Percentiles rank a stretch among this genome's conserved stretches.
These are phyloP conservation scores for Dryadomyces quercivorus DNA, from an alignment of 2,329 filamentous ascomycete species.

Conservation along the genomic window DNA sequence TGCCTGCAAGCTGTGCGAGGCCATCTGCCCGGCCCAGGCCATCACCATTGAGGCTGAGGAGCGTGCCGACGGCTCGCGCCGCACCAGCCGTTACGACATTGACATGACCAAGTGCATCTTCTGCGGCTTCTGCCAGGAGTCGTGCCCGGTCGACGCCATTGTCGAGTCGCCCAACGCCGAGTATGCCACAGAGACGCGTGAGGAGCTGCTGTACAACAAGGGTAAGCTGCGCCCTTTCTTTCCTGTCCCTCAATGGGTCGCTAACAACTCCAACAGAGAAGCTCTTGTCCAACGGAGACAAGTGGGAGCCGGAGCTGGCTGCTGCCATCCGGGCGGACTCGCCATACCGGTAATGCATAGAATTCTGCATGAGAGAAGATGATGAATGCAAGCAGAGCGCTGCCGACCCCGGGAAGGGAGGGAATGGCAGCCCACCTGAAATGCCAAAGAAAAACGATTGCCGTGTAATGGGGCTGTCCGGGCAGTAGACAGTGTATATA, in stretches of 20 bases:
- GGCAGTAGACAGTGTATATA: not conserved
- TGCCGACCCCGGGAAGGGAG: not conserved
- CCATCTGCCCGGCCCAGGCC: slow-evolving; percentile 92
- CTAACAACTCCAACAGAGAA: slow-evolving; percentile 44
- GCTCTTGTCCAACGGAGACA: slow-evolving; percentile 77
- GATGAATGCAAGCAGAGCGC: too few species aligned
- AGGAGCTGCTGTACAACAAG: slow-evolving; percentile 97
- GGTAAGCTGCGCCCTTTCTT: slow-evolving; percentile 23
- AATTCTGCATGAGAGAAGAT: too few species aligned
- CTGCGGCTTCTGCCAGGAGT: slow-evolving; percentile 98
- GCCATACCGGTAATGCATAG: slow-evolving; percentile 61
- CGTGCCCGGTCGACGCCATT: slow-evolving; percentile 92
- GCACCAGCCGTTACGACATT: slow-evolving; percentile 96
- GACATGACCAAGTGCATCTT: slow-evolving; percentile 99
- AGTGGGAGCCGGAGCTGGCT: slow-evolving; percentile 96
- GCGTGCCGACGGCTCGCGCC: slow-evolving; percentile 85
- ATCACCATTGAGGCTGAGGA: slow-evolving; percentile 99
- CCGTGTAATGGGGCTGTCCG: not conserved
- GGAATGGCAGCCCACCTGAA: not conserved
- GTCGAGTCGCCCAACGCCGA: slow-evolving; percentile 52
- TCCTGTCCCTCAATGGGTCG: not conserved
- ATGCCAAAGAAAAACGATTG: not conserved
- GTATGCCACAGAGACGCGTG: slow-evolving; percentile 57
- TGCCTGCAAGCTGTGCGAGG: slow-evolving; percentile 98
- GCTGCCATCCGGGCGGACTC: slow-evolving; percentile 86